A percentile compares a stretch with the other conserved stretches of the same genome.
Evolutionary conservation across 1,284 basidiomycete species (phyloP).

Genomic region (Prillingera fragicola): DNA sequence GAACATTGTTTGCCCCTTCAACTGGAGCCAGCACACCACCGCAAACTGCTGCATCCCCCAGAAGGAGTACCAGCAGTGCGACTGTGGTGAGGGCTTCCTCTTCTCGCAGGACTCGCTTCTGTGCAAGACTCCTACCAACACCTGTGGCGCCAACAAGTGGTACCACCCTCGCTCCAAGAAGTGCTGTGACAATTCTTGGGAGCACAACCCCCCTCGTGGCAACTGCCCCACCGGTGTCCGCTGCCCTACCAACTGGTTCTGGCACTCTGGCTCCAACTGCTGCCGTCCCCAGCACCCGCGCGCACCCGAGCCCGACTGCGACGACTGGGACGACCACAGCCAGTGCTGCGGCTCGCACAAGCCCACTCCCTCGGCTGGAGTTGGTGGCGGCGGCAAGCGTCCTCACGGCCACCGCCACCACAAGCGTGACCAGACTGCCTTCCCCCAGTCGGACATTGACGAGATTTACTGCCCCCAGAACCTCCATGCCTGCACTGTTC

Average conservation of each 20-base stretch:
- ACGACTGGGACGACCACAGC: conserved; percentile 30
- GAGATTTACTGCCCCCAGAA: conserved; percentile 35
- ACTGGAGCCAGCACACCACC: background rate
- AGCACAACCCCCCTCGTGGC: conserved; percentile 21
- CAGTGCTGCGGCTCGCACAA: conserved; percentile 28
- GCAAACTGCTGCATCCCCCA: conserved; percentile 22
- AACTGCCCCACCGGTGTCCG: conserved; percentile 28
- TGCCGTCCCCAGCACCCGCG: conserved; percentile 14
- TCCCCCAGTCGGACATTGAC: conserved; percentile 30
- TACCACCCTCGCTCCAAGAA: conserved; percentile 27
- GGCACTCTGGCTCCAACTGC: conserved; percentile 22
- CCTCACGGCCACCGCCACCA: too few relatives aligned
- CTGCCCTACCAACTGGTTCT: conserved; percentile 45
- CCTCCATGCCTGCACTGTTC: conserved; percentile 36
- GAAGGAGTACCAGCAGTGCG: conserved; percentile 26
- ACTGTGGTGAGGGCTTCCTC: conserved; percentile 42
- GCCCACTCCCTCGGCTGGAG: background rate
- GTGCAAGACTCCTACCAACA: conserved; percentile 15
- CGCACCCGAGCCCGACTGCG: conserved; percentile 38
- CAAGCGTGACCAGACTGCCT: conserved; percentile 7
- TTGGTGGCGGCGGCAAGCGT: conserved; percentile 1
- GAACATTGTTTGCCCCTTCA: too few relatives aligned
- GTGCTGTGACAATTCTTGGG: conserved; percentile 31
- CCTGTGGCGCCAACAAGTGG: conserved; percentile 9
- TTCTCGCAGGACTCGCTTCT: conserved; percentile 28